Evolutionary conservation across 2,329 filamentous ascomycete species (phyloP).

Genomic region (Calonectria pseudoreteaudii): DNA sequence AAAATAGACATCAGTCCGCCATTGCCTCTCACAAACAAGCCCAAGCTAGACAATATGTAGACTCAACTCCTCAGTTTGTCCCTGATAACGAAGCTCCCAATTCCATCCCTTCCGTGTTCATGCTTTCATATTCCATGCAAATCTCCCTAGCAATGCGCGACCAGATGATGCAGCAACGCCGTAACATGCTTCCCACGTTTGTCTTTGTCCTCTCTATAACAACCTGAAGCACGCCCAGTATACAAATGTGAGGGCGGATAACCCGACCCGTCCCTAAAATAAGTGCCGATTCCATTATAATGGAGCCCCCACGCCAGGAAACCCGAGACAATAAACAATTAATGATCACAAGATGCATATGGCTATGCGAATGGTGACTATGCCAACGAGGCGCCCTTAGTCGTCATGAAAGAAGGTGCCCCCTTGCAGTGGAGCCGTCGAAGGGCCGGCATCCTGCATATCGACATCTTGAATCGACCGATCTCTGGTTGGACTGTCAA

Average conservation of each 20-base stretch:
- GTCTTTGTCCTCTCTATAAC: constrained; percentile 46
- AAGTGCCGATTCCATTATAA: constrained; percentile 36
- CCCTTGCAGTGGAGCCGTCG: constrained; percentile 63
- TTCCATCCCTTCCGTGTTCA: constrained; percentile 40
- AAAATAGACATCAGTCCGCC: constrained; percentile 34
- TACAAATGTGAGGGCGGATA: constrained; percentile 45
- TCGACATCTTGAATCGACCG: constrained; percentile 61
- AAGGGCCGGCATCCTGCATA: constrained; percentile 68
- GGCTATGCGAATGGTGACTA: constrained; percentile 3
- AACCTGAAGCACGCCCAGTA: constrained; percentile 45
- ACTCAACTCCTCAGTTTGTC: constrained; percentile 41
- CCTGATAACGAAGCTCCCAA: constrained; percentile 34
- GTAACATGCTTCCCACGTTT: constrained; percentile 49
- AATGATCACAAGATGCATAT: constrained; percentile 22
- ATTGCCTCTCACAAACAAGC: constrained; percentile 28
- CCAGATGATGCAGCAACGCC: constrained; percentile 51
- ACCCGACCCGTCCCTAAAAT: constrained; percentile 38
- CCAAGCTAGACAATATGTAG: constrained; percentile 36
- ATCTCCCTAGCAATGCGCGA: constrained; percentile 42
- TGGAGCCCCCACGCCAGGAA: constrained; percentile 15
- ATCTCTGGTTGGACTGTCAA: constrained; percentile 48
- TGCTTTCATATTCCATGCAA: constrained; percentile 45
- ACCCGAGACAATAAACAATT: constrained; percentile 28
- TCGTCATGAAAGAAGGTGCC: constrained; percentile 65
- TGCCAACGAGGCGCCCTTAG: constrained; percentile 34